Evolutionary conservation across 345 rosid species (phyloP), one percentile per base, ranked within the genome.

Genomic region (Jatropha curcas): DNA sequence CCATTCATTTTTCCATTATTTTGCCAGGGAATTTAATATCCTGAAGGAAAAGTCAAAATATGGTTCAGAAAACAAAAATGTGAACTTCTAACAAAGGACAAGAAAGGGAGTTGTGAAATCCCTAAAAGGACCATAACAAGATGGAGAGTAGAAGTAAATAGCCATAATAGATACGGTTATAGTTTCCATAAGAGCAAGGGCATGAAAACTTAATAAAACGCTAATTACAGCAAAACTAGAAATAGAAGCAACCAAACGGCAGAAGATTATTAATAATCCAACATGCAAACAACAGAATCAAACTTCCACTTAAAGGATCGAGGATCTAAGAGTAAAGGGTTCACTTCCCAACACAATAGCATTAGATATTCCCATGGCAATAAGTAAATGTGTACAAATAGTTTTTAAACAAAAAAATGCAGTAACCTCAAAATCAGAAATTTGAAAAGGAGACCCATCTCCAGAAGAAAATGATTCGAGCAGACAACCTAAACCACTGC

Each of bases 1-100:
- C 77, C 86, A 78, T 84, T 86, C 86, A 81, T 75, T 61, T 70
- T 79, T 72, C 77, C 83, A 65, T 83, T 50, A 48, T 81, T 77
- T 78, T 80, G 28, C 77, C 79, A 69, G 34, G 73, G 60, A 70
- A 64, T 71, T 78, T 78, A 74, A 76, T 67, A 60, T 82, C 86
- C 87, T 85, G 79, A 65, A 71, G 4, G n/a, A n/a, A n/a, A n/a
- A n/a, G n/a, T n/a, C n/a, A 76, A 65, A 77, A 24, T 17, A 17
- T 27, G 39, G 22, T 37, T 71, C 67, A 60, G 27, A 50, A 50
- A 4, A 45, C 58, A 19, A 45, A 28, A 31, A 24, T 7, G 30
- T 10, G 55, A 17, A 62, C 8, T n/a, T 5, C 27, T 12, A 45
- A 65, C 6, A 1, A 51, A 56, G 1, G 5, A 14, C 19, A 43